Evolutionary conservation across 371 early-diverging fungal genomes (phyloP).

Genomic region (Rhizomucor miehei): DNA sequence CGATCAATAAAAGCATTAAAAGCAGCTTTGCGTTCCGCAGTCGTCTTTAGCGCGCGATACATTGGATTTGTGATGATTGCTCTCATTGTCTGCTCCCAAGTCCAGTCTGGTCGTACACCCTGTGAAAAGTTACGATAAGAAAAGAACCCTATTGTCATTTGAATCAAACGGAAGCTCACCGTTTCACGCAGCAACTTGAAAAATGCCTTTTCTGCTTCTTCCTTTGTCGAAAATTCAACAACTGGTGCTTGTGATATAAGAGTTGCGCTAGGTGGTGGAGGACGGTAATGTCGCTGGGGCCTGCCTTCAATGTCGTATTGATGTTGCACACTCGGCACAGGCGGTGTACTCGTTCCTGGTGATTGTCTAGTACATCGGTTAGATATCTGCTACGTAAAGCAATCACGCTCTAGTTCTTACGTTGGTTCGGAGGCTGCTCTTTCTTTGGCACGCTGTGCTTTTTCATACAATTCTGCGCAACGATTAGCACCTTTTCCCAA

Average conservation of each 20-base stretch:
- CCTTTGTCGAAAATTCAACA: constrained; percentile 68
- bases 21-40: constrained; percentile 75
- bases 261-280: constrained; percentile 19
- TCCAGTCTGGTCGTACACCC: constrained; percentile 80
- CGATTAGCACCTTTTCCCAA: neutral
- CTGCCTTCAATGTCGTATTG: constrained; percentile 13
- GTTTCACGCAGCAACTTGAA: constrained; percentile 66
- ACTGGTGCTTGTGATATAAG: constrained; percentile 20
- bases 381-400: neutral
- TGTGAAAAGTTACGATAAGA: constrained; percentile 14
- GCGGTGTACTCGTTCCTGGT: neutral
- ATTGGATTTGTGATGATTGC: constrained; percentile 78
- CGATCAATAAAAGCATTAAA: constrained; percentile 72
- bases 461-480: constrained; percentile 33
- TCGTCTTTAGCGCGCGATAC: constrained; percentile 82
- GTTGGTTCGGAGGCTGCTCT: constrained; percentile 21
- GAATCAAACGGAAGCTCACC: constrained; percentile 29
- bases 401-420: constrained; percentile 9
- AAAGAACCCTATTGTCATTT: neutral
- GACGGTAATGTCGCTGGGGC: constrained; percentile 7
- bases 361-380: neutral
- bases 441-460: constrained; percentile 36
- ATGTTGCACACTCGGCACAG: neutral
- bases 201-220: constrained; percentile 87
- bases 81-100: constrained; percentile 91